Evolutionary conservation across 371 early-diverging fungal species (phyloP).

Genomic region (Mortierella sp.): DNA sequence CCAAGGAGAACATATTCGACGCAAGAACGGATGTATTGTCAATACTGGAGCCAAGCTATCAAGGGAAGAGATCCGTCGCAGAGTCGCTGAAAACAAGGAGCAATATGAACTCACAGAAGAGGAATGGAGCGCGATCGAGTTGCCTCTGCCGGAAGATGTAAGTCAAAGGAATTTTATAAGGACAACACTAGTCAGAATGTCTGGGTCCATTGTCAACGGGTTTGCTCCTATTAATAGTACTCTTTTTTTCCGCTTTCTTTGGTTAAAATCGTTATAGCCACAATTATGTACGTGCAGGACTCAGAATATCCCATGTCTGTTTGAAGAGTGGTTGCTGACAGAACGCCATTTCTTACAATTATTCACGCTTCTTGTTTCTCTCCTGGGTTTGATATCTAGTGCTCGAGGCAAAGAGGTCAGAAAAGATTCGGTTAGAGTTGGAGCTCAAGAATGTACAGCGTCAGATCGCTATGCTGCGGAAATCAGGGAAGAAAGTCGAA

Average conservation of each 20-base stretch:
- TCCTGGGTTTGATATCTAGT: conserved; percentile 54
- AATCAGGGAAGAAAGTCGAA: conserved; percentile 34
- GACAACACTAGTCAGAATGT: neutral
- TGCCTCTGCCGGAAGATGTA: conserved; percentile 76
- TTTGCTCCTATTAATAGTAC: too few species aligned
- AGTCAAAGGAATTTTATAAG: conserved; percentile 15
- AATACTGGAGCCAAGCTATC: conserved; percentile 86
- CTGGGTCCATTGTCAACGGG: too few species aligned
- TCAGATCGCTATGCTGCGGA: conserved; percentile 55
- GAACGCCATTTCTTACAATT: too few species aligned
- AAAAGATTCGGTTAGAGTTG: conserved; percentile 58
- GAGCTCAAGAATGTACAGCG: conserved; percentile 64
- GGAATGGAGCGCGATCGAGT: conserved; percentile 73
- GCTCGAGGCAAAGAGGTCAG: conserved; percentile 67
- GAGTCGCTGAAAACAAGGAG: conserved; percentile 78
- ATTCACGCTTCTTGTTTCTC: too few species aligned
- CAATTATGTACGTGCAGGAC: conserved; percentile 7
- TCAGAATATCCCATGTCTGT: too few species aligned
- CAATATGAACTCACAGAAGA: conserved; percentile 77
- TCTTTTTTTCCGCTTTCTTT: neutral
- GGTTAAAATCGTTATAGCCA: neutral
- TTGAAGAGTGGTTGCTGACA: too few species aligned
- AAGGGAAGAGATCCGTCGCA: conserved; percentile 76
- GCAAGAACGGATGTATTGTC: conserved; percentile 93
- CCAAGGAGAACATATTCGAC: conserved; percentile 83